These are phyloP conservation scores for Phytophthora quininea DNA, from an alignment of 352 stramenopile species.

Conservation along the genomic window DNA sequence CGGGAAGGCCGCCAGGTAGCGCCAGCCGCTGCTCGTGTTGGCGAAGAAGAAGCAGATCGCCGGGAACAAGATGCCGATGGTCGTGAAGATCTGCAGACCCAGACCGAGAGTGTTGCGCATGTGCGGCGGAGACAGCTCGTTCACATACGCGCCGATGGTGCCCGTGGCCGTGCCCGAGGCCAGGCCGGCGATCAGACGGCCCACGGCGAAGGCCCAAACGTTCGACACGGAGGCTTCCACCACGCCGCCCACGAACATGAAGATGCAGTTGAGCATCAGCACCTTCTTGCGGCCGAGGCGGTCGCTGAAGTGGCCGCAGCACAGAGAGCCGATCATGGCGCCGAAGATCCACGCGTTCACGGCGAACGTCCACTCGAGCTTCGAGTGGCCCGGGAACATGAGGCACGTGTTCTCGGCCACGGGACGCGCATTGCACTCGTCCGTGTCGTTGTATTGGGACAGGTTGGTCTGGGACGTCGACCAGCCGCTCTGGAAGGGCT, in stretches of 20 bases:
- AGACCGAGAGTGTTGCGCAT: slow-evolving; percentile 14
- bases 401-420: slow-evolving; percentile 18
- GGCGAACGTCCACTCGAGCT: slow-evolving; percentile 10
- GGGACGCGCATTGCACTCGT: slow-evolving; percentile 13
- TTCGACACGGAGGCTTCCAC: slow-evolving; percentile 23
- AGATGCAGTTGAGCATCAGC: slow-evolving; percentile 23
- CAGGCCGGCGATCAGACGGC: slow-evolving; percentile 40
- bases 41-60: slow-evolving; percentile 21
- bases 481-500: slow-evolving; percentile 3
- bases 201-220: slow-evolving; percentile 30
- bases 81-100: slow-evolving; percentile 48
- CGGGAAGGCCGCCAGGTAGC: slow-evolving; percentile 30
- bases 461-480: slow-evolving; percentile 2
- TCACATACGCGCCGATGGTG: slow-evolving; percentile 25
- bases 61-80: slow-evolving; percentile 46
- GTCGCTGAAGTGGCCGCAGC: slow-evolving; percentile 38
- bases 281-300: slow-evolving; percentile 26
- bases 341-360: slow-evolving; percentile 25
- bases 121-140: slow-evolving; percentile 14
- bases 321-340: slow-evolving; percentile 33
- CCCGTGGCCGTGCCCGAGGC: slow-evolving; percentile 26
- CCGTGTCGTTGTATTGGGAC: slow-evolving; percentile 5
- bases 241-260: slow-evolving; percentile 39
- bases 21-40: slow-evolving; percentile 20
- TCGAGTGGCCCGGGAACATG: slow-evolving; percentile 3